phyloP scores from a whole-genome alignment of 2,329 filamentous ascomycete species.

The Polytolypa hystricis region DNA sequence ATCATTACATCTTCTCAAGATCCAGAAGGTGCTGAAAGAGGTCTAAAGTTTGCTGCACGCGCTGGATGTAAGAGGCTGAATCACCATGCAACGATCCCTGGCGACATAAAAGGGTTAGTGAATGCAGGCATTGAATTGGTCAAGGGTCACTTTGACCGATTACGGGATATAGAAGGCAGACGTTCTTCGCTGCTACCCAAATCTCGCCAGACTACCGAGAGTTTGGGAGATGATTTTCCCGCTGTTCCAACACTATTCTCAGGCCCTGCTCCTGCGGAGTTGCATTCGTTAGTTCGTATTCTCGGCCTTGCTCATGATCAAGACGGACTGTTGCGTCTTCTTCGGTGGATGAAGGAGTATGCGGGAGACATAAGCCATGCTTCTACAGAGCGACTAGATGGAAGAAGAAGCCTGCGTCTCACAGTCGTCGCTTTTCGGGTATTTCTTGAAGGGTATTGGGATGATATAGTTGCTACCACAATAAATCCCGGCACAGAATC shows the following conservation, averaged over 20 bases:
- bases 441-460: slow-evolving; percentile 29
- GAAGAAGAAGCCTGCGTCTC: slow-evolving; percentile 27
- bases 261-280: slow-evolving; percentile 26
- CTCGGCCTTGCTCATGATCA: slow-evolving; percentile 31
- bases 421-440: slow-evolving; percentile 29
- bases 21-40: slow-evolving; percentile 18
- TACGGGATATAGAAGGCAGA: slow-evolving; percentile 22
- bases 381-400: slow-evolving; percentile 27
- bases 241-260: slow-evolving; percentile 22
- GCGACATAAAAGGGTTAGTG: slow-evolving; percentile 13
- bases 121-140: slow-evolving; percentile 21
- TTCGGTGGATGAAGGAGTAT: slow-evolving; percentile 32
- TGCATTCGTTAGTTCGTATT: slow-evolving; percentile 33
- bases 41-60: slow-evolving; percentile 11
- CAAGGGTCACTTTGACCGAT: slow-evolving; percentile 25
- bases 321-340: slow-evolving; percentile 27
- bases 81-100: background rate
- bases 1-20: slow-evolving; percentile 22
- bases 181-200: background rate
- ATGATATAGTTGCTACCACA: background rate
- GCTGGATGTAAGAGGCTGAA: background rate
- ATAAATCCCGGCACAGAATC: background rate
- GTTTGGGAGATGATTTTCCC: slow-evolving; percentile 3
- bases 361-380: slow-evolving; percentile 22
- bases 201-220: background rate